Conservation (phyloP, 2,329 filamentous ascomycete species). For the Myriosclerotinia scirpicola region DNA sequence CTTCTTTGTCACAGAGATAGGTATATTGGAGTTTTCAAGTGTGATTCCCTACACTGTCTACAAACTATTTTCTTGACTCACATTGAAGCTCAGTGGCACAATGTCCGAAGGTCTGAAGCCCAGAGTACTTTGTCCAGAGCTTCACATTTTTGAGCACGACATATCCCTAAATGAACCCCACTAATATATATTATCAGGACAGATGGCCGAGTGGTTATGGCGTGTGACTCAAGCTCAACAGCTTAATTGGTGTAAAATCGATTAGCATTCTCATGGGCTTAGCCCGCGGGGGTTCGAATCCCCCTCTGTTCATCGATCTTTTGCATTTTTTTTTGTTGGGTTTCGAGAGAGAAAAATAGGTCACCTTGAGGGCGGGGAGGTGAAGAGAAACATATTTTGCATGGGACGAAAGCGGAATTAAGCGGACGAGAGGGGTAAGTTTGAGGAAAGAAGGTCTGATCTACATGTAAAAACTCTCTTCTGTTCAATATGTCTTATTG, state of each 20-base stretch:
- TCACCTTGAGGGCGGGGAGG: neutral
- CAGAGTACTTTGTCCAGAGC: neutral
- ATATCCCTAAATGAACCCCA: neutral
- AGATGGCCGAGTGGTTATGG: slow-evolving; percentile 26
- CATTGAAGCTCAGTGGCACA: neutral
- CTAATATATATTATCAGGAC: neutral
- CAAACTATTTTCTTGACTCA: neutral
- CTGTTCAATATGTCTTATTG: neutral
- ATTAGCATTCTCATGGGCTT: slow-evolving; percentile 23
- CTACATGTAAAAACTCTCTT: too few relatives aligned
- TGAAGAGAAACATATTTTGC: neutral
- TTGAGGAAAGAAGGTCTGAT: too few relatives aligned
- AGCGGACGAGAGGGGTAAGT: too few relatives aligned
- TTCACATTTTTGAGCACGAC: fast-evolving
- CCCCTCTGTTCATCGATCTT: slow-evolving; percentile 14
- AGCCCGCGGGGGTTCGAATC: slow-evolving; percentile 25
- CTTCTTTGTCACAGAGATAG: neutral
- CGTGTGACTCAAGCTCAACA: slow-evolving; percentile 24
- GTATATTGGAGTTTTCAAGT: neutral
- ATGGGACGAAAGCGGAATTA: neutral
- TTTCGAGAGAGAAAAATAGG: neutral
- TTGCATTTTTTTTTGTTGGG: neutral
- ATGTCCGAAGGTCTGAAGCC: neutral
- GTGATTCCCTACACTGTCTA: neutral
- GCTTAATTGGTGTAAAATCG: slow-evolving; percentile 16